These are phyloP conservation scores for sunflower (Helianthus annuus) DNA, from an alignment of 129 eudicot genomes.

Conservation along the genomic window DNA sequence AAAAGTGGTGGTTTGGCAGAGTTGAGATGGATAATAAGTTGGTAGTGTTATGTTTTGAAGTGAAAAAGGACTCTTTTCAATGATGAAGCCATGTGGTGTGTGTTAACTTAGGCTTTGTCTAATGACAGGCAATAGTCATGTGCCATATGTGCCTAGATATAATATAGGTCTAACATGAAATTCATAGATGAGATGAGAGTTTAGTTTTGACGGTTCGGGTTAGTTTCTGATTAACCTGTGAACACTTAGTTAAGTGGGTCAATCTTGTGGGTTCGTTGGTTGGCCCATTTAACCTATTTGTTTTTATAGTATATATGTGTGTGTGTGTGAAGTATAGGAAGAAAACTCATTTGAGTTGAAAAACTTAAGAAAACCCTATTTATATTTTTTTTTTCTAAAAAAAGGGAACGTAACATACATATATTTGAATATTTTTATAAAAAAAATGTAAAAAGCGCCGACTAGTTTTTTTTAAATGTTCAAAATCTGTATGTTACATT, in stretches of 20 bases:
- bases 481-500: no score
- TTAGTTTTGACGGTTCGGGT: not conserved
- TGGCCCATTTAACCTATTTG: not conserved
- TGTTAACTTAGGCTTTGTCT: constrained; percentile 9
- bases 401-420: no score
- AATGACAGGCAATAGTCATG: constrained; percentile 32
- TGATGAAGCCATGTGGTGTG: constrained; percentile 56
- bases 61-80: constrained; percentile 27
- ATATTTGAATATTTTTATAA: no score
- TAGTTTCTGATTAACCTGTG: not conserved
- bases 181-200: not conserved
- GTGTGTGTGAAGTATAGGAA: no score
- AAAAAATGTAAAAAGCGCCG: no score
- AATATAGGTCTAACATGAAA: constrained; percentile 2
- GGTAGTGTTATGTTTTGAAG: constrained; percentile 13
- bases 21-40: constrained; percentile 19
- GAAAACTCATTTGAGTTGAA: no score
- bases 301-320: no score
- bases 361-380: no score
- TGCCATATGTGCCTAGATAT: constrained; percentile 21
- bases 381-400: no score
- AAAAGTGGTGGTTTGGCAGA: constrained; percentile 31
- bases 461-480: no score
- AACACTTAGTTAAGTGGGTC: not conserved
- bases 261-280: not conserved